phyloP scores from a whole-genome alignment of 352 stramenopile genomes.

The Pythium coloratum region DNA sequence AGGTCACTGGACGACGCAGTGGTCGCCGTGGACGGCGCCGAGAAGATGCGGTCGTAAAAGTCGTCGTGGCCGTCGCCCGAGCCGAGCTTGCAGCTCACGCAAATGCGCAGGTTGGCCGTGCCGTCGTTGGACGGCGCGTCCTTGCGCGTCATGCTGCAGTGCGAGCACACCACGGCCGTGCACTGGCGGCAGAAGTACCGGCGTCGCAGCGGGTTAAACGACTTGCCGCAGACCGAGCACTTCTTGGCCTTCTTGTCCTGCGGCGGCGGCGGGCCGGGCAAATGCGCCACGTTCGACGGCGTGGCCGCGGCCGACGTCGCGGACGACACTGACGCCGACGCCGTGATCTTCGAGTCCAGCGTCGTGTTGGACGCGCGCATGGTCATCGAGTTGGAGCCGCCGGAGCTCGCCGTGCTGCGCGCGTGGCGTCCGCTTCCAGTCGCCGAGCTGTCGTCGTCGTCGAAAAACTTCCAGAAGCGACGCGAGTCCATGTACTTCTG shows the following conservation, averaged over 20 bases:
- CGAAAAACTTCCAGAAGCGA: constrained; percentile 83
- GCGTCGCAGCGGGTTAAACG: constrained; percentile 76
- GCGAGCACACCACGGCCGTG: constrained; percentile 57
- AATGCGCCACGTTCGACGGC: constrained; percentile 1
- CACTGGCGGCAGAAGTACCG: constrained; percentile 76
- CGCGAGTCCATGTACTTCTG: constrained; percentile 79
- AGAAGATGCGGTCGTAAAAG: constrained; percentile 67
- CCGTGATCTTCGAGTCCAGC: constrained; percentile 22
- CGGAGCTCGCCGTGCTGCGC: constrained; percentile 36
- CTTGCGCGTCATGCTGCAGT: constrained; percentile 68
- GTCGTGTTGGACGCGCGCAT: constrained; percentile 28
- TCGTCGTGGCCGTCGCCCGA: constrained; percentile 48
- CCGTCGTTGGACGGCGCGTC: constrained; percentile 53
- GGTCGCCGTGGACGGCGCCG: constrained; percentile 34
- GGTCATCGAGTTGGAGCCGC: constrained; percentile 25
- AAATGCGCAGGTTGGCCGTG: constrained; percentile 58
- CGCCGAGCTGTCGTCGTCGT: constrained; percentile 29
- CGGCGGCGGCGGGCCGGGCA: neutral
- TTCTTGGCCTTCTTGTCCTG: constrained; percentile 71
- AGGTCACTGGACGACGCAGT: constrained; percentile 25
- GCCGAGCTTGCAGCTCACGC: constrained; percentile 78
- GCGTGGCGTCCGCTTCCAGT: constrained; percentile 27
- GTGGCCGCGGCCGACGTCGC: constrained; percentile 5
- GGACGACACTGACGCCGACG: constrained; percentile 2
- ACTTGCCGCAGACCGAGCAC: constrained; percentile 77